Evolutionary conservation across 2,329 filamentous ascomycete genomes (phyloP).

Genomic region (Neonectria hederae): DNA sequence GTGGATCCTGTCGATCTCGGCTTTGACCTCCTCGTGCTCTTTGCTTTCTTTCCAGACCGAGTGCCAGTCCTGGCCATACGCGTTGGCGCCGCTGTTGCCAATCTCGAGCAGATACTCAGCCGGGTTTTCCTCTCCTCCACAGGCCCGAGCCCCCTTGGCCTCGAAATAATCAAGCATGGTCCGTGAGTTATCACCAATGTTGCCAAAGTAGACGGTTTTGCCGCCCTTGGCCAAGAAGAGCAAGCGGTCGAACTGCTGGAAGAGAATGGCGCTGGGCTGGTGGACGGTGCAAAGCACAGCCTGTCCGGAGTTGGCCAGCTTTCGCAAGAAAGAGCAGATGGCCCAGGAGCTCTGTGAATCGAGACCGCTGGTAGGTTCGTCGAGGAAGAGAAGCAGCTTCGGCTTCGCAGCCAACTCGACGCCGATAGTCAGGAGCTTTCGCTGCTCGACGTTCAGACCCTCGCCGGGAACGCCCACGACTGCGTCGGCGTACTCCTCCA

Average conservation of each 20-base stretch:
- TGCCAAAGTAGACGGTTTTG: conserved; percentile 74
- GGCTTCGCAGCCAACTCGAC: conserved; percentile 67
- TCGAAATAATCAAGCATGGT: conserved; percentile 72
- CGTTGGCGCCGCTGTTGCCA: conserved; percentile 53
- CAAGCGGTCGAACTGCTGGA: conserved; percentile 67
- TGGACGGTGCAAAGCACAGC: conserved; percentile 66
- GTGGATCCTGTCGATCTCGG: conserved; percentile 73
- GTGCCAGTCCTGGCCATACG: conserved; percentile 69
- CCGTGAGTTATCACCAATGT: conserved; percentile 68
- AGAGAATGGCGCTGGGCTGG: conserved; percentile 63
- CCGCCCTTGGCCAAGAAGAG: conserved; percentile 72
- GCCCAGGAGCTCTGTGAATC: conserved; percentile 72
- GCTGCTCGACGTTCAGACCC: conserved; percentile 69
- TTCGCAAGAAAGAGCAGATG: conserved; percentile 69
- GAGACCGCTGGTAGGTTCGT: conserved; percentile 69
- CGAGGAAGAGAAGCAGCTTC: conserved; percentile 68
- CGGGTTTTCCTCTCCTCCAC: conserved; percentile 72
- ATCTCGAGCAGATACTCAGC: conserved; percentile 78
- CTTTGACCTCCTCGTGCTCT: conserved; percentile 61
- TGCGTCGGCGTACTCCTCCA: conserved; percentile 73
- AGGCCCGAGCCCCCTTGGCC: conserved; percentile 67
- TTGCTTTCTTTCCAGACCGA: conserved; percentile 67
- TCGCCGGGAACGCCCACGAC: conserved; percentile 71
- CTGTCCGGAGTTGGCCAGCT: conserved; percentile 65
- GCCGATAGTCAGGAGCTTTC: conserved; percentile 71